Evolutionary conservation across 306 rosid species (phyloP), one percentile per base, ranked within the genome.

Genomic region (Quercus parvula): DNA sequence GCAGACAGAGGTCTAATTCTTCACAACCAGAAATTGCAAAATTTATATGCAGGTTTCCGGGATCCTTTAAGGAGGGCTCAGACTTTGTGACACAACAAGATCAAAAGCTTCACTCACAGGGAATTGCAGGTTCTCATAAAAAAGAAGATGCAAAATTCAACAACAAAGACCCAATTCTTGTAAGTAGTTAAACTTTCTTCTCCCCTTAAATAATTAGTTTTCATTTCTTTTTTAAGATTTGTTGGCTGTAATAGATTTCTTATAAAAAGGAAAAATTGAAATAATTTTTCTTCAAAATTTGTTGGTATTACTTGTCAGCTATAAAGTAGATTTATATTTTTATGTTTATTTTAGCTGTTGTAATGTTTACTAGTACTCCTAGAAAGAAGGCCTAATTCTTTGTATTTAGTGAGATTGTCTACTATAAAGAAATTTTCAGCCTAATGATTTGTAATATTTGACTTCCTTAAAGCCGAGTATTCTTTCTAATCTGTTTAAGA

Each of bases 1-100:
- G 88, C 75, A 81, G 94, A 86, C 95, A 91, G 75, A 83, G 97
- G 82, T 87, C 96, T 4, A 87, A 87, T 77, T 88, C 99, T 54
- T 89, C 97, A 20, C 97, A 96, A 74, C 68, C 80, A 2, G 97
- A 90, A 73, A 89, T 86, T 79, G 85, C 94, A 51, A 93, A 96
- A 85, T 89, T 89, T 54, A 87, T 90, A 56, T 86, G 91, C 64
- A 90, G 94, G 85, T 93, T 93, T 77, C 96, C 98, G 0, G 98
- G 96, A 64, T 93, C 99, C 75, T 91, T 96, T 89, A 96, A 96
- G 84, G 99, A 93, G 78, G 81, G 90, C 72, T 88, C 96, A 5
- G 98, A 91, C 31, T 84, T 91, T 19, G 76, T 71, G 61, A 73
- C 25, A 62, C 88, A 77, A 80, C 91, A 87, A 13, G 92, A 88